These are phyloP conservation scores for Fusarium tjaetaba DNA, from an alignment of 2,329 filamentous ascomycete species.

Conservation along the genomic window DNA sequence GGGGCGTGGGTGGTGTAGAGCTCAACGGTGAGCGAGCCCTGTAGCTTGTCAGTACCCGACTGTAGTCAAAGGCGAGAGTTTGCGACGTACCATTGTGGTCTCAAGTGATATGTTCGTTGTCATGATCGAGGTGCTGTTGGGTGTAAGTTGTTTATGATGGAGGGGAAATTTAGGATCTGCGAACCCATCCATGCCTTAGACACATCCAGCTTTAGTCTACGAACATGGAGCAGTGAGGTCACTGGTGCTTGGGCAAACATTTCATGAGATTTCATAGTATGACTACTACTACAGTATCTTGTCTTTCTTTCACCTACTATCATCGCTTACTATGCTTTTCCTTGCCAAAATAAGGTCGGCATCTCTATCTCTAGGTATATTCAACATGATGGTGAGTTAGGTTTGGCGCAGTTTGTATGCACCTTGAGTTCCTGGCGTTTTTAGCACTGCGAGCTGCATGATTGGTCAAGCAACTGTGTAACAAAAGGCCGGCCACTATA, in stretches of 20 bases:
- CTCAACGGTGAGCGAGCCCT: constrained; percentile 88
- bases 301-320: not conserved
- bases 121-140: constrained; percentile 60
- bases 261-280: not conserved
- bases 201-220: not conserved
- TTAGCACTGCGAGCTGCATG: not conserved
- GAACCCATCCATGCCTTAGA: not conserved
- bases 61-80: not conserved
- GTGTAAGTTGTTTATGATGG: constrained; percentile 12
- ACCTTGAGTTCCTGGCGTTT: not conserved
- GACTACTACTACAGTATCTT: not conserved
- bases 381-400: not conserved
- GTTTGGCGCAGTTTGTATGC: not conserved
- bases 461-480: not conserved
- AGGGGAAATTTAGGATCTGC: constrained; percentile 3
- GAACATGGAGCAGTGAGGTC: not conserved
- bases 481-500: not conserved
- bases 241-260: not conserved
- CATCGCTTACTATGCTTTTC: not conserved
- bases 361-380: not conserved
- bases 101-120: constrained; percentile 82
- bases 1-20: constrained; percentile 92
- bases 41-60: not conserved
- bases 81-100: constrained; percentile 77
- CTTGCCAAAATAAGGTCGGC: not conserved